These are phyloP conservation scores for Rheum nobile DNA, from an alignment of 148 eudicot genomes.

Conservation along the genomic window DNA sequence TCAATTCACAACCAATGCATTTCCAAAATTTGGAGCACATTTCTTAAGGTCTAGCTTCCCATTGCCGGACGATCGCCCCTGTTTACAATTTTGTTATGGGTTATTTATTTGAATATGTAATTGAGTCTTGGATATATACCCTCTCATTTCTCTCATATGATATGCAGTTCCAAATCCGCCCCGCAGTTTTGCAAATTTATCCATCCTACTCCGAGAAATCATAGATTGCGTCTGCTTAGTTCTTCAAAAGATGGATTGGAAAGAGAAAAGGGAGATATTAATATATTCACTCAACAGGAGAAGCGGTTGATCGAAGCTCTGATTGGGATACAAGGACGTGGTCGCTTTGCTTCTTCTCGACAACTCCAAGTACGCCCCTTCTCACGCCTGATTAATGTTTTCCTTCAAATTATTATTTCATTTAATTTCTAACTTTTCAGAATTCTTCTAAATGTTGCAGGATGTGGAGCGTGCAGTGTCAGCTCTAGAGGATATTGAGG, in stretches of 20 bases:
- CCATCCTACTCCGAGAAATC: background rate
- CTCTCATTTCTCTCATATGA: background rate
- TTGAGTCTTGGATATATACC: background rate
- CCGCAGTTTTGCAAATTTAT: background rate
- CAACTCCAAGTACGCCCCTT: conserved; percentile 46
- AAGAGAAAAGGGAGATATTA: conserved; percentile 9
- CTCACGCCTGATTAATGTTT: background rate
- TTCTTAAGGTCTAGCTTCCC: no score
- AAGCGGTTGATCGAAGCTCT: conserved; percentile 56
- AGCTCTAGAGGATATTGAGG: conserved; percentile 55
- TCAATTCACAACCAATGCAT: no score
- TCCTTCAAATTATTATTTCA: background rate
- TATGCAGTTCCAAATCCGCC: background rate
- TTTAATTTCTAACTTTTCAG: background rate
- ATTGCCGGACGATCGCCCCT: background rate
- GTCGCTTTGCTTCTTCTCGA: conserved; percentile 64
- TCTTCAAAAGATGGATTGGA: conserved; percentile 8
- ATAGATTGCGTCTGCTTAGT: background rate
- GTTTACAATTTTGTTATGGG: background rate
- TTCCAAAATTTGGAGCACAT: no score
- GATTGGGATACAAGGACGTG: conserved; percentile 88
- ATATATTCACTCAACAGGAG: conserved; percentile 43
- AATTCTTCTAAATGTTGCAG: conserved; percentile 21
- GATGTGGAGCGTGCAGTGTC: conserved; percentile 78
- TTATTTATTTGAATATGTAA: background rate